Conservation (phyloP, 2,329 filamentous ascomycete genomes). For the Emericellopsis atlantica region DNA sequence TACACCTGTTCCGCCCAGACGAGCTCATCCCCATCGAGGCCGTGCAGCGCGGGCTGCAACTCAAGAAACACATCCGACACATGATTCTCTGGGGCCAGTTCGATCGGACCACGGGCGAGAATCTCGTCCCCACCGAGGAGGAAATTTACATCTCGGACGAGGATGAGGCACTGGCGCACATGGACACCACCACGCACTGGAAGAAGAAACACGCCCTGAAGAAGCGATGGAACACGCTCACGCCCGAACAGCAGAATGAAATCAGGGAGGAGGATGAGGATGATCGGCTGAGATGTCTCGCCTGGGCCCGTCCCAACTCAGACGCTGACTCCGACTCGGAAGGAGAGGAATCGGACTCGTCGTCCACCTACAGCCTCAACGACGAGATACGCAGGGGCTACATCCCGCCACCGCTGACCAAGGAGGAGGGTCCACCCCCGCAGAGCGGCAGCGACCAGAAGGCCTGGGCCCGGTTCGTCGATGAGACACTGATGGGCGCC, state of each 20-base stretch:
- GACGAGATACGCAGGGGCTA: constrained; percentile 20
- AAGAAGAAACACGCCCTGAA: constrained; percentile 30
- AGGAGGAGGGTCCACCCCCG: constrained; percentile 2
- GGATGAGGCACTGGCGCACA: constrained; percentile 18
- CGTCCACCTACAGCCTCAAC: constrained; percentile 10
- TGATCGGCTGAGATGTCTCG: constrained; percentile 19
- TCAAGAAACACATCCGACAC: constrained; percentile 39
- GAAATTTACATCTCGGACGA: constrained; percentile 40
- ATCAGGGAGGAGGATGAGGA: constrained; percentile 23
- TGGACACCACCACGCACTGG: constrained; percentile 26
- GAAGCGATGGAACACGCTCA: constrained; percentile 26
- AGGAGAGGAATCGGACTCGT: constrained; percentile 4
- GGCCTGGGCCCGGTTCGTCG: constrained; percentile 14
- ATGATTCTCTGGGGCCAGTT: constrained; percentile 54
- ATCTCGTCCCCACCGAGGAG: constrained; percentile 34
- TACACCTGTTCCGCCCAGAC: constrained; percentile 41
- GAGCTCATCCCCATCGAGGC: constrained; percentile 46
- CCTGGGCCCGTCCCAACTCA: constrained; percentile 13
- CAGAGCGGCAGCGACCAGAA: constrained; percentile 7
- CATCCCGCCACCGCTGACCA: constrained; percentile 11
- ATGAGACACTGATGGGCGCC: constrained; percentile 10
- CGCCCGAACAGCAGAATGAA: constrained; percentile 18
- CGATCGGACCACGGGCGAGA: constrained; percentile 35
- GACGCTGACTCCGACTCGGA: constrained; percentile 9
- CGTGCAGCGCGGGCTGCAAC: constrained; percentile 32